Base-by-base conservation (phyloP, 768 basidiomycete genomes). In the Mycena filopes region DNA sequence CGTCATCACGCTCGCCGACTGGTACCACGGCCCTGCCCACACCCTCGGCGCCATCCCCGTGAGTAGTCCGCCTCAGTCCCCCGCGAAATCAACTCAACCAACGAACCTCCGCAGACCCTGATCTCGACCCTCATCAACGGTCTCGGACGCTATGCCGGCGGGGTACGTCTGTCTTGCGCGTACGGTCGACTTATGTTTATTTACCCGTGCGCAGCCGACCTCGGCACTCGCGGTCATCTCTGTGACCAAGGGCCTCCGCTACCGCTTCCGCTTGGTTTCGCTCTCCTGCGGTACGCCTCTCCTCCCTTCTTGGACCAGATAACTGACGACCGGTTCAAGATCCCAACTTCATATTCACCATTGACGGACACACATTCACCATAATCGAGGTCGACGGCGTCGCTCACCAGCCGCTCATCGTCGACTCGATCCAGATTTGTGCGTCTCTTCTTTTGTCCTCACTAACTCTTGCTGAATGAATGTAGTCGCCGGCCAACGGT, bases 221-320 rank as follows among this genome's bases (percentile, higher is more conserved):
- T 69, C 75, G 2, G 70, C 77, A 2, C 76, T 87, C 26, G 68
- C 87, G 0, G 79, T 87, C 3, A 73, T 89, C 62, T 76, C 77
- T 38, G 85, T 89, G 23, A 47, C 70, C 5, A 62, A 55, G 0
- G 79, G 80, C 15, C 73, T 72, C 46, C 78, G 85, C 6, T 89
- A 88, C 66, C 82, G 88, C 7, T 84, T 89, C 75, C 82, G 88
- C 4, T 40, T 90, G 2, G 65, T 89, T 31, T 76, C 79, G 12
- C 79, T 83, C 12, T 84, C 87, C 23, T 89, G 89, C 70, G 79
- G 82, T 54, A 79, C 83, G 2, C 74, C 20, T 29, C 2, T 77
- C 63, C 83, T 74, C 59, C 9, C 36, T 15, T 2, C 36, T n/a
- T n/a, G n/a, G n/a, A 38, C 59, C 72, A 69, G 16, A 73, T 72